Conservation (phyloP, 441 rosid genomes). For the Kokia cookei region DNA sequence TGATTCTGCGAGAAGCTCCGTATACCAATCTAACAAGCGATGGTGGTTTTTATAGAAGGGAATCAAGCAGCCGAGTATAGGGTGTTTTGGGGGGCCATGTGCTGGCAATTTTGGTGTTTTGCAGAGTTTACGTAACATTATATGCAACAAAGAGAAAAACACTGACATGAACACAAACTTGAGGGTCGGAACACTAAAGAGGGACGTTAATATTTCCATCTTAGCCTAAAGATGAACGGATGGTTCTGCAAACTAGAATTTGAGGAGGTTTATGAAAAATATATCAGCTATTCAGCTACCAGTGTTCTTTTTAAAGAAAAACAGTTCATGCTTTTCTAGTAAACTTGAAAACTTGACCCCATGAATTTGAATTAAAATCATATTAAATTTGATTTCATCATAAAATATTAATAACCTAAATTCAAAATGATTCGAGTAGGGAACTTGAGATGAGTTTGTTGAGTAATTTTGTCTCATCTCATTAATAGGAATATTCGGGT, state of each 20-base stretch:
- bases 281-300: background rate
- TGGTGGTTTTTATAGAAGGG: slow-evolving; percentile 59
- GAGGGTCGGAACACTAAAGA: slow-evolving; percentile 17
- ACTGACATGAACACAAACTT: slow-evolving; percentile 15
- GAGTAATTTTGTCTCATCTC: too few relatives aligned
- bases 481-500: too few relatives aligned
- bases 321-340: too few relatives aligned
- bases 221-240: slow-evolving; percentile 7
- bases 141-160: slow-evolving; percentile 13
- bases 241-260: background rate
- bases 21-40: slow-evolving; percentile 80
- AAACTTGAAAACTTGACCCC: too few relatives aligned
- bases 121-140: slow-evolving; percentile 9
- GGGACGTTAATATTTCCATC: slow-evolving; percentile 20
- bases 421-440: too few relatives aligned
- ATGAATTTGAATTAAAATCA: too few relatives aligned
- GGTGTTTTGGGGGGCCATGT: slow-evolving; percentile 50
- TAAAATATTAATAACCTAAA: too few relatives aligned
- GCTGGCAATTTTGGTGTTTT: slow-evolving; percentile 11
- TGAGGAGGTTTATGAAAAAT: background rate
- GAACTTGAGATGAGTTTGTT: too few relatives aligned
- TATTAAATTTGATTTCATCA: too few relatives aligned
- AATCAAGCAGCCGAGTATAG: slow-evolving; percentile 68
- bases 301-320: too few relatives aligned
- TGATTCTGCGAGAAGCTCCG: slow-evolving; percentile 52